A percentile compares a stretch with the other conserved stretches of the same genome.
phyloP scores from a whole-genome alignment of 2,329 filamentous ascomycete genomes.

The Hypoxylon sp. region DNA sequence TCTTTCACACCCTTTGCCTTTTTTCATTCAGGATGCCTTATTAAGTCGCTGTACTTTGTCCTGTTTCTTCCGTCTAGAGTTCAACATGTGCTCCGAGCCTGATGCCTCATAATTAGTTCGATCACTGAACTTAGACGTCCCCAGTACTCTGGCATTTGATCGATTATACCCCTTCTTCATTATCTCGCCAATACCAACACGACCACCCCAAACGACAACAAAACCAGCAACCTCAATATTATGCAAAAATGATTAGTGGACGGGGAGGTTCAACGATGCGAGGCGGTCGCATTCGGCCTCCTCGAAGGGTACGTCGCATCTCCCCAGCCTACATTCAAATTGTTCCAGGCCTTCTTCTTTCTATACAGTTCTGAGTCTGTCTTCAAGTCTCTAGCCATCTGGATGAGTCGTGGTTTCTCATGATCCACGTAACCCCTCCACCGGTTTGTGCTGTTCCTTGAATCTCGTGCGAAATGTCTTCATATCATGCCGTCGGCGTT shows the following conservation, averaged over 20 bases:
- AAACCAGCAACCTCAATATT: constrained; percentile 1
- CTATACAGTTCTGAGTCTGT: constrained; percentile 17
- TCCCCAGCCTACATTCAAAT: constrained; percentile 2
- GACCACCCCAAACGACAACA: neutral
- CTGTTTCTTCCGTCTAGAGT: neutral
- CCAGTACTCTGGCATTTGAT: constrained; percentile 1
- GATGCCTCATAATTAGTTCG: neutral
- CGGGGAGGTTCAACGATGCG: constrained; percentile 52
- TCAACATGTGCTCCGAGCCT: constrained; percentile 9
- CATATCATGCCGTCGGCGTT: neutral
- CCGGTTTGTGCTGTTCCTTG: constrained; percentile 28
- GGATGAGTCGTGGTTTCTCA: constrained; percentile 17
- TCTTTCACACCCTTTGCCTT: neutral
- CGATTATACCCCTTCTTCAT: neutral
- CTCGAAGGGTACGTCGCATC: constrained; percentile 51
- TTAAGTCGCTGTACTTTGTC: neutral
- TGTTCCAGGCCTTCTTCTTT: constrained; percentile 7
- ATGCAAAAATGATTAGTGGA: constrained; percentile 54
- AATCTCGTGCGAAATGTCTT: constrained; percentile 6
- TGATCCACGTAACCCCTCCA: constrained; percentile 14
- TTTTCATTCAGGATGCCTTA: neutral
- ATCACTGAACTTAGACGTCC: neutral
- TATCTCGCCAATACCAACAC: neutral
- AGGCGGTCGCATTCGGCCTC: constrained; percentile 54
- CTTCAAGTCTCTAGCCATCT: constrained; percentile 26